phyloP scores from a whole-genome alignment of 305 asterid genomes.

The Solanum chacoense region DNA sequence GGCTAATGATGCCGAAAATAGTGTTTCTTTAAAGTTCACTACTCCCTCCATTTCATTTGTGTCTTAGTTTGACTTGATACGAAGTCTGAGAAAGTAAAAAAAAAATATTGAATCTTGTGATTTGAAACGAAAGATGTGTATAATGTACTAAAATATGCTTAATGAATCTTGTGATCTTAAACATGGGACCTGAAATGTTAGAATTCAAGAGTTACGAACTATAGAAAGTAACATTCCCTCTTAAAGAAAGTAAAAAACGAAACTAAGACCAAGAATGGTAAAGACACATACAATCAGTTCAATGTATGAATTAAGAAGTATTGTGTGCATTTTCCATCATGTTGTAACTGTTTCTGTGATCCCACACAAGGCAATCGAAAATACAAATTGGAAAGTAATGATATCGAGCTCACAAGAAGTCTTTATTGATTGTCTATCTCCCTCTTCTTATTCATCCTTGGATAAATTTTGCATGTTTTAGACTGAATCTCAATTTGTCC shows the following conservation, averaged over 20 bases:
- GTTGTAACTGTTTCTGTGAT: neutral
- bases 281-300: neutral
- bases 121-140: neutral
- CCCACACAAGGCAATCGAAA: neutral
- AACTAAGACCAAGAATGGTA: neutral
- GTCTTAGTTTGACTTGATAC: neutral
- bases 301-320: neutral
- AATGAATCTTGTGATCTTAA: neutral
- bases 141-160: neutral
- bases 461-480: neutral
- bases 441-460: neutral
- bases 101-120: neutral
- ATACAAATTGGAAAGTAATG: neutral
- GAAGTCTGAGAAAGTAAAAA: neutral
- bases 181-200: neutral
- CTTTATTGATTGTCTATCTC: neutral
- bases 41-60: neutral
- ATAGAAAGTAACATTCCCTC: neutral
- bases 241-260: neutral
- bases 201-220: neutral
- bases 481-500: neutral
- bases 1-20: neutral
- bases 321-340: neutral
- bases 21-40: neutral
- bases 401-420: neutral